phyloP scores from a whole-genome alignment of 805 yeast genomes.

The Yarrowia sp. region DNA sequence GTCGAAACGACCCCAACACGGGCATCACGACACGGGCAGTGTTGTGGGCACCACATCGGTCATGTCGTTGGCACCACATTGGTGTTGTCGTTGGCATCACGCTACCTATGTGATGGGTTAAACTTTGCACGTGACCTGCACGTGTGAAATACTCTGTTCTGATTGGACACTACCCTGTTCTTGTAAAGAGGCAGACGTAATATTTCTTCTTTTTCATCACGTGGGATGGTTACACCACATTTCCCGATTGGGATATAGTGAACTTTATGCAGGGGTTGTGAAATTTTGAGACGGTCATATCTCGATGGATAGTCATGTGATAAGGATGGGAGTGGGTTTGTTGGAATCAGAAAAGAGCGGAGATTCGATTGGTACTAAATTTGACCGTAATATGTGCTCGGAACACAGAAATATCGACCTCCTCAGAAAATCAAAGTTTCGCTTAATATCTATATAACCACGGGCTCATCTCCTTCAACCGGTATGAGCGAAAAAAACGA shows the following conservation, averaged over 20 bases:
- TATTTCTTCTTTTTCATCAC: neutral
- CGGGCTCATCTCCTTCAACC: neutral
- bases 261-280: neutral
- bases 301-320: neutral
- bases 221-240: neutral
- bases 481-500: neutral
- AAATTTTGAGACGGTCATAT: neutral
- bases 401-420: too few relatives aligned
- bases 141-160: neutral
- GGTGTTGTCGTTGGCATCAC: neutral
- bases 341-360: neutral
- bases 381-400: too few relatives aligned
- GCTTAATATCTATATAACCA: neutral
- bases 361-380: neutral
- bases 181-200: too few relatives aligned
- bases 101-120: too few relatives aligned
- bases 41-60: too few relatives aligned
- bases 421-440: neutral
- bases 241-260: neutral
- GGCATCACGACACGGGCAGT: too few relatives aligned
- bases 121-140: constrained; percentile 1
- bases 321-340: neutral
- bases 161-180: neutral
- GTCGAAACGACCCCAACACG: too few relatives aligned
- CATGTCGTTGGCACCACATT: too few relatives aligned